Evolutionary conservation across 164 flowering plant species (phyloP).

Genomic region (Aristolochia californica): DNA sequence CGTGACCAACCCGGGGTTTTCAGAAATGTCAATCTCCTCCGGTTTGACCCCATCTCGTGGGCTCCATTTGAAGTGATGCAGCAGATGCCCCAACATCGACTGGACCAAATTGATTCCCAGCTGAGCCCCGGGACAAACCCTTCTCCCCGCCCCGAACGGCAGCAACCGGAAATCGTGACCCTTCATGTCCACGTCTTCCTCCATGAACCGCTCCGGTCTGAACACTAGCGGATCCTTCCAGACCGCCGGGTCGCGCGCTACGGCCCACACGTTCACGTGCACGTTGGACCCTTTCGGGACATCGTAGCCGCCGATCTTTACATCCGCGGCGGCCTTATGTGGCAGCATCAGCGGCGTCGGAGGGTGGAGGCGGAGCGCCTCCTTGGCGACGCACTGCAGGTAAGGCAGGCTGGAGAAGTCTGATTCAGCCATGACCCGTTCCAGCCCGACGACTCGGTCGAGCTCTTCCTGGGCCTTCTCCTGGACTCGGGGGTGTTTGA

Average conservation of each 20-base stretch:
- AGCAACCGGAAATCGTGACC: conserved; percentile 24
- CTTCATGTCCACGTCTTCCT: conserved; percentile 23
- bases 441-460: conserved; percentile 17
- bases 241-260: conserved; percentile 21
- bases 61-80: conserved; percentile 23
- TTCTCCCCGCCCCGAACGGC: conserved; percentile 23
- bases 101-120: conserved; percentile 23
- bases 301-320: conserved; percentile 23
- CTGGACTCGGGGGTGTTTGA: conserved; percentile 23
- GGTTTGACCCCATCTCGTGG: conserved; percentile 14
- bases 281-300: conserved; percentile 22
- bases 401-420: conserved; percentile 21
- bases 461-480: conserved; percentile 22
- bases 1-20: conserved; percentile 21
- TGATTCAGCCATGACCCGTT: conserved; percentile 18
- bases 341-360: conserved; percentile 27
- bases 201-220: conserved; percentile 21
- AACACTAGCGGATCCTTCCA: conserved; percentile 21
- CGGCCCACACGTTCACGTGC: conserved; percentile 23
- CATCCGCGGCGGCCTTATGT: conserved; percentile 20
- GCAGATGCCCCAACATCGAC: conserved; percentile 22
- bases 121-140: conserved; percentile 23
- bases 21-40: conserved; percentile 20
- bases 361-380: conserved; percentile 22
- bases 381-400: conserved; percentile 21